Percentiles rank a stretch among this genome's conserved stretches.
These are phyloP conservation scores for Alternaria sp. DNA, from an alignment of 2,329 filamentous ascomycete genomes.

Conservation along the genomic window DNA sequence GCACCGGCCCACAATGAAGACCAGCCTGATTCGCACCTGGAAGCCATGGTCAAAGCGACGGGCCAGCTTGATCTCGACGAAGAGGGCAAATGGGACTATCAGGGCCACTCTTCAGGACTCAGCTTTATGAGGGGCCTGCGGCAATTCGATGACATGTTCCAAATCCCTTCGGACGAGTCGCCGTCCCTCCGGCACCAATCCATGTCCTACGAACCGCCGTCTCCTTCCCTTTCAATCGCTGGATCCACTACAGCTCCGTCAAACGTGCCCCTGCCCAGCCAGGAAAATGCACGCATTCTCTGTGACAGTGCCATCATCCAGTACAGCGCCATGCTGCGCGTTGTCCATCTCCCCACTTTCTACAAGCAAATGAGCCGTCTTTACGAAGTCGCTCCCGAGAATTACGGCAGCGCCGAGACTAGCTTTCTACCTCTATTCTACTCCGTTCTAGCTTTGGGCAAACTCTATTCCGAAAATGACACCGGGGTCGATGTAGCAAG, in stretches of 20 bases:
- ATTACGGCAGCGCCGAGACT: slow-evolving; percentile 54
- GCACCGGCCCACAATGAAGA: slow-evolving; percentile 32
- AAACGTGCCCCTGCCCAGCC: slow-evolving; percentile 70
- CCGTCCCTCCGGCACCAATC: slow-evolving; percentile 63
- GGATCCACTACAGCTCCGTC: slow-evolving; percentile 40
- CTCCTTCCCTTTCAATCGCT: slow-evolving; percentile 72
- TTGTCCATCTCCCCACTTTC: slow-evolving; percentile 83
- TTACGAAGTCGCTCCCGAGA: slow-evolving; percentile 68
- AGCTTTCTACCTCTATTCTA: slow-evolving; percentile 57
- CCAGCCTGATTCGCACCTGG: slow-evolving; percentile 69
- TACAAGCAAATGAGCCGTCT: slow-evolving; percentile 77
- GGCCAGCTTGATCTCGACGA: slow-evolving; percentile 92
- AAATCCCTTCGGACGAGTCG: slow-evolving; percentile 63
- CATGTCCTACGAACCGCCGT: slow-evolving; percentile 69
- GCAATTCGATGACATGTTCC: slow-evolving; percentile 80
- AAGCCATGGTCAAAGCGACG: slow-evolving; percentile 94
- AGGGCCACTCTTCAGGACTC: slow-evolving; percentile 88
- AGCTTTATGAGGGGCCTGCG: slow-evolving; percentile 89
- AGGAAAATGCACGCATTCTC: slow-evolving; percentile 61
- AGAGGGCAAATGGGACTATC: slow-evolving; percentile 91
- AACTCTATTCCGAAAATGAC: slow-evolving; percentile 54
- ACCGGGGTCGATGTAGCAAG: slow-evolving; percentile 45
- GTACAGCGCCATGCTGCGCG: slow-evolving; percentile 68
- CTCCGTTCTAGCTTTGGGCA: slow-evolving; percentile 56
- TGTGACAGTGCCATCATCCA: slow-evolving; percentile 68